These are phyloP conservation scores for Typha latifolia DNA, from an alignment of 176 grass and related monocot species.

Conservation along the genomic window DNA sequence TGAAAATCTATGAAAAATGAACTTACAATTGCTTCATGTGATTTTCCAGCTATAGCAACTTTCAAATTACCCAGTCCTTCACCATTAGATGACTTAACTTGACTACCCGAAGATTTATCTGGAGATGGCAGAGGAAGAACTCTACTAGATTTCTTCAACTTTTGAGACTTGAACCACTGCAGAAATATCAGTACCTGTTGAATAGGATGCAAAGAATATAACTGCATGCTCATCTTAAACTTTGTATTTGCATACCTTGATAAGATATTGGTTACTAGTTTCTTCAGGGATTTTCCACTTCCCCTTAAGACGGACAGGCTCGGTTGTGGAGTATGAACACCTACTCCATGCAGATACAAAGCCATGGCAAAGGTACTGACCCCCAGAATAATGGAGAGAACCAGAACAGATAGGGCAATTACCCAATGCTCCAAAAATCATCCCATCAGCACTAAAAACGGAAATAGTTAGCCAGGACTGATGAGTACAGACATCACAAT, in stretches of 20 bases:
- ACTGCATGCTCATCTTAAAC: background rate
- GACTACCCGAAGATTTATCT: constrained; percentile 35
- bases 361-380: constrained; percentile 69
- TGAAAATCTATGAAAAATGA: constrained; percentile 6
- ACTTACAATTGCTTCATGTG: constrained; percentile 48
- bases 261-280: constrained; percentile 54
- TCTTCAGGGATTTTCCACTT: constrained; percentile 76
- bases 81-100: constrained; percentile 31
- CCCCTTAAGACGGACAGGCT: constrained; percentile 59
- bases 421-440: constrained; percentile 89
- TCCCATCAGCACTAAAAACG: constrained; percentile 69
- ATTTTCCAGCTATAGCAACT: constrained; percentile 64
- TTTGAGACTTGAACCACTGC: constrained; percentile 97
- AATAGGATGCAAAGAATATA: constrained; percentile 12
- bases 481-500: constrained; percentile 4
- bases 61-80: constrained; percentile 63
- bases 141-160: constrained; percentile 60
- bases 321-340: constrained; percentile 65
- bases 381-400: constrained; percentile 51
- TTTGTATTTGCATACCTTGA: constrained; percentile 41
- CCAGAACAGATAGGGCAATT: constrained; percentile 70
- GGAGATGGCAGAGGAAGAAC: constrained; percentile 76
- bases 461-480: background rate
- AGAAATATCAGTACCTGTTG: constrained; percentile 15
- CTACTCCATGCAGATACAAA: constrained; percentile 90